Conservation (phyloP, 129 eudicot genomes). For the Flaveria trinervia region DNA sequence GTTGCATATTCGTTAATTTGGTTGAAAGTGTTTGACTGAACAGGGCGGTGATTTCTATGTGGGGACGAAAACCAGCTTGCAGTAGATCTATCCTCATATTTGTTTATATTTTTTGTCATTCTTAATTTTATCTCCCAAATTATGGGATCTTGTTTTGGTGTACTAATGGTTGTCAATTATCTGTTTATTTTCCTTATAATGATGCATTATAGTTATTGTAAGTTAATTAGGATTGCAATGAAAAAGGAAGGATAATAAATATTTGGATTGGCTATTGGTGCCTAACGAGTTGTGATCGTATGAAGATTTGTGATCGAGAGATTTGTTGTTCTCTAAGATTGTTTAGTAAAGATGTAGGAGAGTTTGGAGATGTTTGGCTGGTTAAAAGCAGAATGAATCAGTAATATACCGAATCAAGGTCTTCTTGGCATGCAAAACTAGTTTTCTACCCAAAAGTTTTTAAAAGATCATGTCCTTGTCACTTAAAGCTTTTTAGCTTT, state of each 20-base stretch:
- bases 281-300: not conserved
- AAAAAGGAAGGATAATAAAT: not conserved
- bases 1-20: slow-evolving; percentile 1
- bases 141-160: slow-evolving; percentile 23
- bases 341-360: not conserved
- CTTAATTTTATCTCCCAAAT: slow-evolving; percentile 27
- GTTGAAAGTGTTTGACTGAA: slow-evolving; percentile 27
- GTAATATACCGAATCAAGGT: not conserved
- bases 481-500: slow-evolving; percentile 15
- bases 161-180: not conserved
- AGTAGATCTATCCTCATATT: slow-evolving; percentile 26
- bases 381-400: not conserved
- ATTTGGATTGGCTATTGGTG: slow-evolving; percentile 11
- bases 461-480: slow-evolving; percentile 8
- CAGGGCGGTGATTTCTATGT: slow-evolving; percentile 24
- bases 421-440: slow-evolving; percentile 10
- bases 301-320: not conserved
- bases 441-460: slow-evolving; percentile 7
- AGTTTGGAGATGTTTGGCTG: slow-evolving; percentile 1
- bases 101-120: slow-evolving; percentile 8
- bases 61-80: slow-evolving; percentile 31
- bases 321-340: too few species aligned
- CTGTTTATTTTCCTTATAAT: not conserved
- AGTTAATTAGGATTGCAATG: not conserved
- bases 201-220: not conserved